A percentile compares a stretch with the other conserved stretches of the same genome.
Conservation (phyloP, 495 filamentous ascomycete species). For the Xylaria bambusicola region DNA sequence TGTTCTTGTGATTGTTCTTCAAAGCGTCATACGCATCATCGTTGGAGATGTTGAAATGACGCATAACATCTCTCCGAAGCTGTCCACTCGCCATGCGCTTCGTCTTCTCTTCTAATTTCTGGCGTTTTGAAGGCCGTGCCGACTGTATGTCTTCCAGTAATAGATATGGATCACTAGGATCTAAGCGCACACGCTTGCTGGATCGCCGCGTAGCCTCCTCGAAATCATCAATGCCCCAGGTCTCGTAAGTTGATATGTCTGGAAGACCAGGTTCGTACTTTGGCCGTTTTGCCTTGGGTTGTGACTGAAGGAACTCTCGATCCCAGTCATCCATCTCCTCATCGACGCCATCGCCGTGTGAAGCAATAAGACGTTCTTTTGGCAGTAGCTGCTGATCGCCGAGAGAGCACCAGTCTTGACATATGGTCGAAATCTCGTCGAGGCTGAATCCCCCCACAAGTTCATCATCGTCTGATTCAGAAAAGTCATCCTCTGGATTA, state of each 20-base stretch:
- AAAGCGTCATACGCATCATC: constrained; percentile 93
- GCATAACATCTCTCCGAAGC: constrained; percentile 61
- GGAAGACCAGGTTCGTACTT: constrained; percentile 43
- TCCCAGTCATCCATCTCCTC: constrained; percentile 60
- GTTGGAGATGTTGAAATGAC: constrained; percentile 92
- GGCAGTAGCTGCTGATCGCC: constrained; percentile 24
- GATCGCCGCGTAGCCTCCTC: constrained; percentile 64
- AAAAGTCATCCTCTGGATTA: constrained; percentile 34
- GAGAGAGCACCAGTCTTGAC: constrained; percentile 74
- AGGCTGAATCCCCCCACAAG: constrained; percentile 67
- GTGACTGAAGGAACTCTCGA: constrained; percentile 47
- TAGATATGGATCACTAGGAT: constrained; percentile 86
- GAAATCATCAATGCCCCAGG: constrained; percentile 52
- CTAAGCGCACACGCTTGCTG: constrained; percentile 76
- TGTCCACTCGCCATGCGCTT: constrained; percentile 58
- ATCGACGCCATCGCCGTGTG: constrained; percentile 24
- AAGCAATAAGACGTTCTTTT: constrained; percentile 23
- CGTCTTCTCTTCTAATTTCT: constrained; percentile 46
- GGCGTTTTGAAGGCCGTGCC: constrained; percentile 51
- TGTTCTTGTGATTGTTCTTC: constrained; percentile 95
- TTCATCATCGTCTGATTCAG: constrained; percentile 60
- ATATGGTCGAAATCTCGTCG: constrained; percentile 75
- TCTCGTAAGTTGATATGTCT: constrained; percentile 42
- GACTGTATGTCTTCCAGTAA: constrained; percentile 66
- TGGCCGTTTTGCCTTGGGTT: constrained; percentile 40